Percentiles rank a stretch among this genome's conserved stretches.
phyloP scores from a whole-genome alignment of 2,329 filamentous ascomycete species.

The Cladophialophora bantiana region DNA sequence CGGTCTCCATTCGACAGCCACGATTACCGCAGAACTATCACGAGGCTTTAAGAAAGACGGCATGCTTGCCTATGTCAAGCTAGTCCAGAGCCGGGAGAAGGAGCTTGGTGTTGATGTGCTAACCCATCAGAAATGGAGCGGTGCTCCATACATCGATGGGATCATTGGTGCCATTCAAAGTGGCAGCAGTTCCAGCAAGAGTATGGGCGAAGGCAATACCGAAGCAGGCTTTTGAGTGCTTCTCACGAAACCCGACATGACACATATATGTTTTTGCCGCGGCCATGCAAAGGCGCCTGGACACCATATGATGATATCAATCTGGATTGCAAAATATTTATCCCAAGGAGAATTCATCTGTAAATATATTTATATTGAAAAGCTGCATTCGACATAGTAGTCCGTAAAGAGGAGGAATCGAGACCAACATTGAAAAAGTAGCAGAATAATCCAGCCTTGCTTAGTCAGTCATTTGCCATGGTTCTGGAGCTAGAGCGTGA shows the following conservation, averaged over 20 bases:
- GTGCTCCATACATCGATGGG: constrained; percentile 80
- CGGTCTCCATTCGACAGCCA: constrained; percentile 69
- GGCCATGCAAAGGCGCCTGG: not conserved
- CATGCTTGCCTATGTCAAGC: constrained; percentile 96
- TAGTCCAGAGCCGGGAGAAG: constrained; percentile 89
- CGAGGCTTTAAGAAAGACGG: constrained; percentile 85
- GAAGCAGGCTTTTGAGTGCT: constrained; percentile 59
- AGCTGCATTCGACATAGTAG: not conserved
- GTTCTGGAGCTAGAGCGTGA: no score
- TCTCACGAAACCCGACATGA: no score
- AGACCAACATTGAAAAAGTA: not conserved
- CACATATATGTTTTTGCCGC: not conserved
- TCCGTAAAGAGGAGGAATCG: not conserved
- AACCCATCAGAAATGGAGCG: constrained; percentile 85
- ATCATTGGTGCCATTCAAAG: constrained; percentile 90
- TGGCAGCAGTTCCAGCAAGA: constrained; percentile 85
- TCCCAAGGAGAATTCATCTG: not conserved
- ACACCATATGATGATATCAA: not conserved
- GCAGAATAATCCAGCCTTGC: not conserved
- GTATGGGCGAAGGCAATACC: constrained; percentile 94
- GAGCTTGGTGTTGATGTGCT: constrained; percentile 90
- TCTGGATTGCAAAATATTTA: not conserved
- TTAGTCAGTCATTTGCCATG: constrained; percentile 7
- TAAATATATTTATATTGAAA: constrained; percentile 9
- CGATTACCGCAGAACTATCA: constrained; percentile 75